Evolutionary conservation across 225 moss, liverwort and hornwort genomes (phyloP).

Genomic region (Lunularia cruciata): DNA sequence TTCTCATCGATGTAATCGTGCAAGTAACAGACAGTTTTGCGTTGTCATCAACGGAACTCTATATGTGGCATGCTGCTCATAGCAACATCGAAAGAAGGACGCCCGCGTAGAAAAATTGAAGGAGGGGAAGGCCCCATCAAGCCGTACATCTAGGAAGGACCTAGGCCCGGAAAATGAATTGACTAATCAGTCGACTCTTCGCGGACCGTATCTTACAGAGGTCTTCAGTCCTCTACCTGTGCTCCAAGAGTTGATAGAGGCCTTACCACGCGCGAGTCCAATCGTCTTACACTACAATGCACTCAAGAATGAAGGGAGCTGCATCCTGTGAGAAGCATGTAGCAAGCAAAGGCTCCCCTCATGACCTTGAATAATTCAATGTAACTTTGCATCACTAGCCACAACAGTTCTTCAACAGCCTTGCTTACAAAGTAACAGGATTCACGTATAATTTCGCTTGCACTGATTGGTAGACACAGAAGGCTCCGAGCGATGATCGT

Average conservation of each 20-base stretch:
- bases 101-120: too few species aligned
- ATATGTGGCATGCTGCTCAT: neutral
- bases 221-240: neutral
- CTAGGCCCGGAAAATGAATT: neutral
- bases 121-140: too few species aligned
- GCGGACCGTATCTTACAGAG: neutral
- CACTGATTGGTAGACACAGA: too few species aligned
- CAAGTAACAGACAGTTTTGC: neutral
- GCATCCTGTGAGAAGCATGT: constrained; percentile 42
- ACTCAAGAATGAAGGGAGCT: constrained; percentile 27
- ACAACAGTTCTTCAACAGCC: constrained; percentile 29
- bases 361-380: constrained; percentile 34
- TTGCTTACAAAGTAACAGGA: constrained; percentile 24
- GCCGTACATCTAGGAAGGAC: neutral
- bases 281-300: constrained; percentile 35
- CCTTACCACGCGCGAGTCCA: neutral
- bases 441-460: constrained; percentile 37
- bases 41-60: neutral
- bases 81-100: too few species aligned
- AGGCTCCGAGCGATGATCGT: too few species aligned
- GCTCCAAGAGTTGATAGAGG: neutral
- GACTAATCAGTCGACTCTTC: neutral
- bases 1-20: too few species aligned
- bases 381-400: constrained; percentile 22
- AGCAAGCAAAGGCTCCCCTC: constrained; percentile 43